Evolutionary conservation across 2,329 filamentous ascomycete species (phyloP).

Genomic region (Apiospora sp.): DNA sequence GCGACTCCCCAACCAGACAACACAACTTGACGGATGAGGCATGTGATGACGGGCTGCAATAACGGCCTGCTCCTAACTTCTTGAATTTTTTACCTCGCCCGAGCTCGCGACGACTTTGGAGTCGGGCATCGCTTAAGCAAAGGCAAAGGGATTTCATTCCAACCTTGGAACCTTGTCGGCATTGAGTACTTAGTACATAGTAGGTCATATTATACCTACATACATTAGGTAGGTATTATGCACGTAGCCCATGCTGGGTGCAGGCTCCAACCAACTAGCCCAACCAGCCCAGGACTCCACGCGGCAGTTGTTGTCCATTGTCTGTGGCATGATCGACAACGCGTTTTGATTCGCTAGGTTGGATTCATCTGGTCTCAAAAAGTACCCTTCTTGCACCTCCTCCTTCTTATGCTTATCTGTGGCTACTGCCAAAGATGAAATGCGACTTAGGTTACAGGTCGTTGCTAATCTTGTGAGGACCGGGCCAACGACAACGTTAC

Average conservation of each 20-base stretch:
- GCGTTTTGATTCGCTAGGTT: constrained; percentile 8
- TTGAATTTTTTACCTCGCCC: background rate
- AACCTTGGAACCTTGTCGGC: background rate
- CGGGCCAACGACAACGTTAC: background rate
- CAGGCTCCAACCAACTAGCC: background rate
- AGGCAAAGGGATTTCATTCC: background rate
- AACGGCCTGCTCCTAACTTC: background rate
- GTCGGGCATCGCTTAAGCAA: constrained; percentile 17
- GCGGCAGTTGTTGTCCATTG: constrained; percentile 18
- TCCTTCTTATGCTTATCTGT: background rate
- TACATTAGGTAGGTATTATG: background rate
- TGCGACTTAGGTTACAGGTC: background rate
- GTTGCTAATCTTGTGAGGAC: background rate
- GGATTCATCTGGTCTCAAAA: constrained; percentile 3
- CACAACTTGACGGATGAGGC: background rate
- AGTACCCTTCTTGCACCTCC: background rate
- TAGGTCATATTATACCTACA: background rate
- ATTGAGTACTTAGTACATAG: background rate
- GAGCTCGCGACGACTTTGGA: background rate
- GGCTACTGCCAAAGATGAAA: background rate
- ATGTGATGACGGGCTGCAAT: constrained; percentile 12
- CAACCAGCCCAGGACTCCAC: background rate
- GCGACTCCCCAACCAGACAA: background rate
- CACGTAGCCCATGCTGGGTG: background rate
- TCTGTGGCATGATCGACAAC: constrained; percentile 7